Evolutionary conservation across 441 rosid species (phyloP).

Genomic region (Adansonia grandidieri): DNA sequence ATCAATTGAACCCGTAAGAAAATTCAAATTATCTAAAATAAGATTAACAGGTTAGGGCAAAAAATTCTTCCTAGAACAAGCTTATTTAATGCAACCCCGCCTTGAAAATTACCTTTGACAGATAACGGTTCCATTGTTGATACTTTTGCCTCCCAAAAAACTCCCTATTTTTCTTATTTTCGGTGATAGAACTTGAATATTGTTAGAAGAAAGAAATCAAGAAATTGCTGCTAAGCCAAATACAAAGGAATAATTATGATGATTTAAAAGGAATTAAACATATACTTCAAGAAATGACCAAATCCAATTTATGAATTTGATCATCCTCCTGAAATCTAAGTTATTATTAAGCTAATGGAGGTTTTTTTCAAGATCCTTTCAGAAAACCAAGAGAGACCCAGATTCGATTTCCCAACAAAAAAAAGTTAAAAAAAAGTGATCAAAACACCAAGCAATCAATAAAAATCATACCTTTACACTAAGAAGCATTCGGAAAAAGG

Average conservation of each 20-base stretch:
- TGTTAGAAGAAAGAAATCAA: neutral
- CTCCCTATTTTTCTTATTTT: neutral
- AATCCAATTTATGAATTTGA: neutral
- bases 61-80: neutral
- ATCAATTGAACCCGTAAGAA: neutral
- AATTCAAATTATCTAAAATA: neutral
- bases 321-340: neutral
- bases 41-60: neutral
- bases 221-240: neutral
- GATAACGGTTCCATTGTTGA: neutral
- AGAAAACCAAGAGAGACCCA: neutral
- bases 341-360: neutral
- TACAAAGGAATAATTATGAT: neutral
- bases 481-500: neutral
- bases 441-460: neutral
- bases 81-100: neutral
- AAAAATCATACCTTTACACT: neutral
- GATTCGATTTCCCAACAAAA: neutral
- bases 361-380: neutral
- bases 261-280: neutral
- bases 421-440: neutral
- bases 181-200: neutral
- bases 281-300: neutral
- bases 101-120: slow-evolving; percentile 15
- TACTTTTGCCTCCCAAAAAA: slow-evolving; percentile 8